Evolutionary conservation across 2,329 filamentous ascomycete genomes (phyloP), one percentile per base, ranked within the genome.

Genomic region (Trichophyton simii): DNA sequence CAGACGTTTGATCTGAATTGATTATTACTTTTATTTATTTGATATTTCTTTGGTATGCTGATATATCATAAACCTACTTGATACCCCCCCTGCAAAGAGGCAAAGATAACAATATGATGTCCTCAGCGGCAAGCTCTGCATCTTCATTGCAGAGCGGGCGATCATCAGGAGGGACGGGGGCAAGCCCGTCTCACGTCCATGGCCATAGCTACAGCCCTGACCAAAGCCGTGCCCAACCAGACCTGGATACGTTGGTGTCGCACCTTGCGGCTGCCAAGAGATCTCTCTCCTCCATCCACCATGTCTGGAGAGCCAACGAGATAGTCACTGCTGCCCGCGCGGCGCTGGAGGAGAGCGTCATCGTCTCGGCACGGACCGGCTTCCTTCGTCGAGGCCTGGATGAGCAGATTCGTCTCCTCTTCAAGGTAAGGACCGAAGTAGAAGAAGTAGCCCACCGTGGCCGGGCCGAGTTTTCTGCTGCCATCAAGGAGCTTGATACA

Each of bases 241-340:
- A 64, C 25, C 82, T 95, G 69, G 89, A 95, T 67, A 85, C 84
- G 25, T 84, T 97, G 50, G 88, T 96, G 61, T 83, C 85, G 60
- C 86, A 95, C 75, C 86, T 96, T 41, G 84, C 96, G 46, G 86
- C 87, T 34, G 88, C 92, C 7, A 96, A 96, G 72, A 85, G 89
- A 52, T 91, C 91, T 0, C 82, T 97, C 3, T 88, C 88, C 15
- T 90, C 90, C 9, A 91, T 95, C 72, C 84, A 81, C 48, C 85
- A 88, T 63, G 89, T 96, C 59, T 86, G 89, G 71, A 88, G 89
- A 63, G 91, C 91, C 66, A 91, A 94, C 70, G 88, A 95, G 69
- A 85, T 96, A 61, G 87, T 94, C 52, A 89, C 84, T 20, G 79
- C 83, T 13, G 89, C 91, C 3, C 86, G 90, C 38, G 78, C 81